phyloP scores from a whole-genome alignment of 2,329 filamentous ascomycete genomes.

The Xylariaceae sp. region DNA sequence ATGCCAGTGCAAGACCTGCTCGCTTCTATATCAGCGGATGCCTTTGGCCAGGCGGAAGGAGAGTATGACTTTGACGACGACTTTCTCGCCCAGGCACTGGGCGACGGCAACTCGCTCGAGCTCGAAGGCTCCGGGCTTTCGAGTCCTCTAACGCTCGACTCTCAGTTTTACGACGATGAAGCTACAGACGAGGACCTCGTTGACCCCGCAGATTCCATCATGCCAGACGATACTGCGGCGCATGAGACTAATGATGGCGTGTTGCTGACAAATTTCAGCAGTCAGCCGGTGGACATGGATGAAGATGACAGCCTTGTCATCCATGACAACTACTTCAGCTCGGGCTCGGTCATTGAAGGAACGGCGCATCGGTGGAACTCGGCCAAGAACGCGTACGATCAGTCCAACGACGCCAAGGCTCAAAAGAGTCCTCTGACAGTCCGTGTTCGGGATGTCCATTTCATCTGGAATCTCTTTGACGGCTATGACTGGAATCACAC shows the following conservation, averaged over 20 bases:
- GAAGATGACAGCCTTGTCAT: conserved; percentile 59
- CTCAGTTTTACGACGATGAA: conserved; percentile 44
- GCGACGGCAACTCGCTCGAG: conserved; percentile 35
- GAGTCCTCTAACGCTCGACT: conserved; percentile 34
- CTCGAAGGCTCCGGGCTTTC: conserved; percentile 31
- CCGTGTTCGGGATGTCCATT: conserved; percentile 76
- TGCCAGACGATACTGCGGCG: conserved; percentile 36
- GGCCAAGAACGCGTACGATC: conserved; percentile 66
- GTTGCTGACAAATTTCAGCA: conserved; percentile 38
- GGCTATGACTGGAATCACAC: conserved; percentile 95
- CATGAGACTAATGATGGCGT: conserved; percentile 41
- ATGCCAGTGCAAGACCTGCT: conserved; percentile 84
- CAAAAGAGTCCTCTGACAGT: conserved; percentile 68
- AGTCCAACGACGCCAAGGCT: conserved; percentile 55
- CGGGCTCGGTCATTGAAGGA: conserved; percentile 53
- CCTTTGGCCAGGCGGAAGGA: conserved; percentile 60
- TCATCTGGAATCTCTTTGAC: conserved; percentile 98
- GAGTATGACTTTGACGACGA: conserved; percentile 60
- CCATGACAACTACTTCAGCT: conserved; percentile 71
- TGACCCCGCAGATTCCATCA: conserved; percentile 36
- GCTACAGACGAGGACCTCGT: conserved; percentile 43
- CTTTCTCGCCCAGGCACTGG: conserved; percentile 50
- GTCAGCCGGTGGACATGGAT: conserved; percentile 38
- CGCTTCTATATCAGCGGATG: conserved; percentile 83
- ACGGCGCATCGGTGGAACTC: conserved; percentile 79